Evolutionary conservation across 2,329 filamentous ascomycete species (phyloP), one percentile per base, ranked within the genome.

Genomic region (Verticillium klebahnii): DNA sequence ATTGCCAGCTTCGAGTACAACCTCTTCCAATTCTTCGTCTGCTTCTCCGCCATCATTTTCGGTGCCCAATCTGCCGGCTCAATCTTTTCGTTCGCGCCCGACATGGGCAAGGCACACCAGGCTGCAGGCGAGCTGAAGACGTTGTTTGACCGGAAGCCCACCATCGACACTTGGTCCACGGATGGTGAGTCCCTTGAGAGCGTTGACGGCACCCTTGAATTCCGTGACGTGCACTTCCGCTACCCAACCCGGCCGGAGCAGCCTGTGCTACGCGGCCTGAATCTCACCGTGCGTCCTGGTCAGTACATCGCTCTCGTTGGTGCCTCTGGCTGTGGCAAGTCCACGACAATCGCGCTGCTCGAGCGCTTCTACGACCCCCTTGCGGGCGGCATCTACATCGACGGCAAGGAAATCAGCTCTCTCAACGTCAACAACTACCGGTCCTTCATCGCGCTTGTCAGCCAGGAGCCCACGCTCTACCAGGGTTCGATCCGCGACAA

Each of bases 331-430:
- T 97, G 93, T 71, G 95, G 95, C 62, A 98, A 99, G 80, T 92
- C 88, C 58, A 98, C 95, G 0, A 96, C 93, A 0, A 96, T 98
- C 72, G 90, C 92, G 3, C 82, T 98, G 4, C 80, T 98, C 36
- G 94, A 98, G 74, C 90, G 95, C 37, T 98, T 98, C 79, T 98
- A 98, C 72, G 93, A 98, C 69, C 91, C 93, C 0, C 82, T 95
- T 0, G 83, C 86, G 0, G 95, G 95, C 14, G 88, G 88, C 15
- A 82, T 99, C 37, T 91, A 87, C 62, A 82, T 98, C 19, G 94
- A 98, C 70, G 92, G 88, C 61, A 86, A 88, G 65, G 91, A 97
- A 65, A 92, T 98, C 69, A 89, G 87, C 63, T 82, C 82, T 12
- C 81, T 97, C 57, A 94, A 96, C 69, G 81, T 97, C 70, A 93